Evolutionary conservation across 108 stramenopile species (phyloP).

Genomic region (Nitzschia sp.): DNA sequence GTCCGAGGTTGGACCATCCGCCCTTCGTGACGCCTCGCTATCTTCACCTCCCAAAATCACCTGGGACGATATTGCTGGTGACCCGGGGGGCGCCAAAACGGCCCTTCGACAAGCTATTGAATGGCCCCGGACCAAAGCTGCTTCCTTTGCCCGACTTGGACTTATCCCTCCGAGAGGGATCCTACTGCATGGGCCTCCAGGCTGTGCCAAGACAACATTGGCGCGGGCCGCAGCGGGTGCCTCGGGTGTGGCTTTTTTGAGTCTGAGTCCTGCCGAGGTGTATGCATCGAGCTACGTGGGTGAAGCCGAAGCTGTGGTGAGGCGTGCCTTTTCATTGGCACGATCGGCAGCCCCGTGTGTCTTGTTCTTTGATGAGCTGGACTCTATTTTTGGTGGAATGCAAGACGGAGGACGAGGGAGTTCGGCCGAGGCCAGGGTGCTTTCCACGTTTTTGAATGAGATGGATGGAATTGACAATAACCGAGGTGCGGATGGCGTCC

Average conservation of each 20-base stretch:
- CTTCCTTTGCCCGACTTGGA: constrained; percentile 55
- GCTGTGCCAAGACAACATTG: constrained; percentile 95
- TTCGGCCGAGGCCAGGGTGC: constrained; percentile 83
- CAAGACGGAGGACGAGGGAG: constrained; percentile 60
- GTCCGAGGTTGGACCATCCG: constrained; percentile 42
- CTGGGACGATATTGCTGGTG: constrained; percentile 85
- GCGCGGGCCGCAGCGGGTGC: constrained; percentile 95
- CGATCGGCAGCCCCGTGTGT: constrained; percentile 94
- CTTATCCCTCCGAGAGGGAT: constrained; percentile 75
- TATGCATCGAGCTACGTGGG: constrained; percentile 96
- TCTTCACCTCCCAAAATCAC: constrained; percentile 62
- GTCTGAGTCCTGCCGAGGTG: constrained; percentile 93
- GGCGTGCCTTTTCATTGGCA: constrained; percentile 91
- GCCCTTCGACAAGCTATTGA: constrained; percentile 82
- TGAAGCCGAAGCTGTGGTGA: constrained; percentile 93
- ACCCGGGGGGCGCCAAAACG: constrained; percentile 80
- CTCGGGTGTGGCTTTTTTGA: constrained; percentile 91
- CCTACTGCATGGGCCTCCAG: constrained; percentile 97
- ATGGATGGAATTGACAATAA: constrained; percentile 94
- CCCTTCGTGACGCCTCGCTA: constrained; percentile 72
- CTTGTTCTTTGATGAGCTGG: constrained; percentile 99
- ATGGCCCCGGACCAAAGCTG: constrained; percentile 68
- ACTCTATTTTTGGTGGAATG: constrained; percentile 85
- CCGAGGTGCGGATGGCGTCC: constrained; percentile 72
- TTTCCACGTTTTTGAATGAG: constrained; percentile 96